A percentile compares a stretch with the other conserved stretches of the same genome.
Conservation (phyloP, 2,329 filamentous ascomycete genomes). For the Daldinia eschscholtzii region DNA sequence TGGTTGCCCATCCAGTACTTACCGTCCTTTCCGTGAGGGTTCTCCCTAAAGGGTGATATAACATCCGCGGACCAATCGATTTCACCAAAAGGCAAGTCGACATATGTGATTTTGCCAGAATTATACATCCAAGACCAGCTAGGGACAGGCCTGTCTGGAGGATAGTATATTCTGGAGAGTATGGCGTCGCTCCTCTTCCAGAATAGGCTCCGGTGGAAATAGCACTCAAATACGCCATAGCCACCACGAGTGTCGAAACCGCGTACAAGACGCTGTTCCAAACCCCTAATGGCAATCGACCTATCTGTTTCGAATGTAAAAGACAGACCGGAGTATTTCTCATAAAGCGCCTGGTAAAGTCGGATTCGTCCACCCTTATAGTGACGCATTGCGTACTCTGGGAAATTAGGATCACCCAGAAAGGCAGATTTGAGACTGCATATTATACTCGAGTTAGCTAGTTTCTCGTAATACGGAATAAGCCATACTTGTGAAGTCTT, state of each 20-base stretch:
- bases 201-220: neutral
- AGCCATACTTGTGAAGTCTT: neutral
- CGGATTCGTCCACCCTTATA: neutral
- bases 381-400: neutral
- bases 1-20: too few relatives aligned
- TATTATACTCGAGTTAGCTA: too few relatives aligned
- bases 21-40: too few relatives aligned
- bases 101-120: neutral
- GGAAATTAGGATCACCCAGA: neutral
- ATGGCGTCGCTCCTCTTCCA: neutral
- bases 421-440: neutral
- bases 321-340: neutral
- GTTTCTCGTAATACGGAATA: too few relatives aligned
- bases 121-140: neutral
- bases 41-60: too few relatives aligned
- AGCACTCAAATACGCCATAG: neutral
- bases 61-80: neutral
- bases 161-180: neutral
- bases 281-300: neutral
- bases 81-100: neutral
- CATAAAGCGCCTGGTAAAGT: neutral
- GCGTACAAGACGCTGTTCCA: neutral
- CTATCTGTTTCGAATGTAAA: neutral
- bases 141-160: too few relatives aligned
- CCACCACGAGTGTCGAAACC: neutral